Conservation (phyloP, 805 yeast genomes). For the Kuraishia floccosa region DNA sequence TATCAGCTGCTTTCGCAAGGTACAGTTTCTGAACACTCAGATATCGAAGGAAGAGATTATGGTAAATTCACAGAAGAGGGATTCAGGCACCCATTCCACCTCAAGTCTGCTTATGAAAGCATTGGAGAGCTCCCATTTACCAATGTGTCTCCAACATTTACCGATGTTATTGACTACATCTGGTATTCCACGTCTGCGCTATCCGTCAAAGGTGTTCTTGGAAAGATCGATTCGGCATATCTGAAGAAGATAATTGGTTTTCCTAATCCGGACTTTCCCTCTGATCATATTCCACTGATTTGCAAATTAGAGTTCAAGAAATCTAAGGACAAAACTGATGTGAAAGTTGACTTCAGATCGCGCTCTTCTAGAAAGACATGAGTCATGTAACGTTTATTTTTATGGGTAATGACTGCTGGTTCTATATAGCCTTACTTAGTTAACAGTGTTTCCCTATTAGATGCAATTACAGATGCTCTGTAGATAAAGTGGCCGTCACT, state of each 20-base stretch:
- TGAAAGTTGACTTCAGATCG: slow-evolving; percentile 2
- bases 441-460: too few relatives aligned
- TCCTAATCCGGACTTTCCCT: slow-evolving; percentile 89
- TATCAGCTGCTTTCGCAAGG: slow-evolving; percentile 84
- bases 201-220: slow-evolving; percentile 77
- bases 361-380: slow-evolving; percentile 2
- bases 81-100: slow-evolving; percentile 66
- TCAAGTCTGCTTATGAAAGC: slow-evolving; percentile 76
- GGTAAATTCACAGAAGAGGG: slow-evolving; percentile 89
- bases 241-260: slow-evolving; percentile 73
- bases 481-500: too few relatives aligned
- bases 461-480: too few relatives aligned
- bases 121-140: slow-evolving; percentile 92
- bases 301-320: slow-evolving; percentile 66
- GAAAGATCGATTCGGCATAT: slow-evolving; percentile 74
- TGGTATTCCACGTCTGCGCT: slow-evolving; percentile 86
- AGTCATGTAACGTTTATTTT: background rate
- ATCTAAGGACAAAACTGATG: slow-evolving; percentile 9
- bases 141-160: slow-evolving; percentile 86
- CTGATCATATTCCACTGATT: slow-evolving; percentile 87
- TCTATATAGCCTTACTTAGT: too few relatives aligned
- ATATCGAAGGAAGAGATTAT: slow-evolving; percentile 77
- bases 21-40: slow-evolving; percentile 64
- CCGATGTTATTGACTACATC: slow-evolving; percentile 87
- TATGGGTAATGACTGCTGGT: background rate